Base-by-base conservation (phyloP, 2,329 filamentous ascomycete genomes). In the Fusarium veterinarium region DNA sequence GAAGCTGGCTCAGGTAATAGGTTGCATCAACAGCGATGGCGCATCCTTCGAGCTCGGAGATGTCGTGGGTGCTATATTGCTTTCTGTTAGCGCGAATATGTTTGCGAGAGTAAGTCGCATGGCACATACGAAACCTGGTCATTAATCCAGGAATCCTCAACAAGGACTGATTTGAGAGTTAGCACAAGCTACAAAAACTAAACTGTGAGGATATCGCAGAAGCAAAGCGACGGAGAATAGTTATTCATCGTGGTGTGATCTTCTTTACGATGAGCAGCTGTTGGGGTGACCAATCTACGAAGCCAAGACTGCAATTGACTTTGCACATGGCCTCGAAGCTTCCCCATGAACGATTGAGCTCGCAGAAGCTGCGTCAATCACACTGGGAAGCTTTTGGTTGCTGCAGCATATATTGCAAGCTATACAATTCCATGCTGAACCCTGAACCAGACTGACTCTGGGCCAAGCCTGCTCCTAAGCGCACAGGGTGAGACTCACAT, bases 1-100 rank as follows among this genome's bases (percentile, higher is more conserved):
- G 90, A 74, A 97, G 89, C 67, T 91, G 90, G 80, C 92, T 89
- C 72, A 99, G 89, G 81, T 96, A 98, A 82, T 97, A 93, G 59
- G 93, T 92, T 62, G 95, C 96, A 85, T 98, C 95, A 78, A 98
- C 91, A 73, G 92, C 95, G 77, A 98, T 89, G 60, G 91, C 89
- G 67, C 90, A 90, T 80, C 91, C 92, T 79, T 92, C 90, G 76
- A 98, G 87, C 71, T 93, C 89, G 68, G 91, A 87, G 75, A 97
- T 82, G 66, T 91, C 86, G 76, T 90, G 88, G 53, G 86, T 88
- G 79, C 88, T 90, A 73, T 38, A 60, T 51, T 72, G 55, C 45
- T 40, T 60, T 69, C 52, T 35, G 72, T 79, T 69, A 79, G 75
- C 71, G 60, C 53, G 57, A 41, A 57, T 40, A 60, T 38, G 49